Evolutionary conservation across 805 yeast genomes (phyloP).

Genomic region (Nakazawaea populi): DNA sequence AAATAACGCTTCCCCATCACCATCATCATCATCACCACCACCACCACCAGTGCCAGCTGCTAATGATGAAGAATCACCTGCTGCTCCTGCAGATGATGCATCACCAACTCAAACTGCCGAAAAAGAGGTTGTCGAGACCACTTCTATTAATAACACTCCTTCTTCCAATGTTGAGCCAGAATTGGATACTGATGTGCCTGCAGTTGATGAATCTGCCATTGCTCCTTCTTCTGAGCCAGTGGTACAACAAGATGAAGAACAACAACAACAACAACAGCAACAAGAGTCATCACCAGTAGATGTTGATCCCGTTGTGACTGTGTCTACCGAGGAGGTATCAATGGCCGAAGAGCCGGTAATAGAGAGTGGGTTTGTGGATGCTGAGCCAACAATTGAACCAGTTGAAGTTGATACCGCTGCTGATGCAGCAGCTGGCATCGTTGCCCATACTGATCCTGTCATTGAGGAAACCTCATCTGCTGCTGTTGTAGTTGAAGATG

Average conservation of each 20-base stretch:
- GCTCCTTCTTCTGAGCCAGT: not conserved
- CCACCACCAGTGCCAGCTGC: not conserved
- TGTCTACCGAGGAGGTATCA: not conserved
- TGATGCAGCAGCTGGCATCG: not conserved
- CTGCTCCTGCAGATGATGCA: slow-evolving; percentile 13
- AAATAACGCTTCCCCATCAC: not conserved
- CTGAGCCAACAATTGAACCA: not conserved
- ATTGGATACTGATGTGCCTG: slow-evolving; percentile 11
- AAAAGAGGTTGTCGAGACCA: no score
- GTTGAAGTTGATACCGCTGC: not conserved
- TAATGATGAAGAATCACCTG: slow-evolving; percentile 12
- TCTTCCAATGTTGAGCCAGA: no score
- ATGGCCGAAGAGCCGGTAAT: not conserved
- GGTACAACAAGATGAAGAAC: not conserved
- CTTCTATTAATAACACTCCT: no score
- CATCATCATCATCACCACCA: not conserved
- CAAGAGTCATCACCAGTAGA: slow-evolving; percentile 3
- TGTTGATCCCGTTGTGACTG: not conserved
- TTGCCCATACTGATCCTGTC: no score
- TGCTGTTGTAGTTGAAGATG: not conserved
- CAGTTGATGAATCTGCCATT: slow-evolving; percentile 8
- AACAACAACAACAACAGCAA: not conserved
- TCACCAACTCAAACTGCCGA: slow-evolving; percentile 13
- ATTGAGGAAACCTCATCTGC: no score
- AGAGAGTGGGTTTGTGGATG: not conserved